These are phyloP conservation scores for Rossbeevera mucosa DNA, from an alignment of 768 basidiomycete species.

Conservation along the genomic window DNA sequence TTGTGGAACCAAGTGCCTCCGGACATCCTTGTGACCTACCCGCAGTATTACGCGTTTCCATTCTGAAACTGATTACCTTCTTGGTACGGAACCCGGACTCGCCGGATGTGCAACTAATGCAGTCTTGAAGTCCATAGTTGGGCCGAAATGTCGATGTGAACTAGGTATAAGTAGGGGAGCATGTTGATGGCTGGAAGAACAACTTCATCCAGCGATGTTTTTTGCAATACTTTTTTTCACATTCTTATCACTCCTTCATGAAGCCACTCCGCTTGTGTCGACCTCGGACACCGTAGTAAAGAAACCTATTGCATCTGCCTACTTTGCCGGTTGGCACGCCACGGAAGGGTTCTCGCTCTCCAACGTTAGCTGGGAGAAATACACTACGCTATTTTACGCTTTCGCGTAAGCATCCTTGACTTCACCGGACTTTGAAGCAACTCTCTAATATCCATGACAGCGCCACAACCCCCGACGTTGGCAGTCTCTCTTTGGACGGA, in stretches of 20 bases:
- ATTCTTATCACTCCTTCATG: background rate
- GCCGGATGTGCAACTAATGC: background rate
- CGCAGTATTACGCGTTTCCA: background rate
- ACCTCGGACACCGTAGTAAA: conserved; percentile 37
- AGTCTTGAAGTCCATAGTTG: background rate
- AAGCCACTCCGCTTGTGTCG: background rate
- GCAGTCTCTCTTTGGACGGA: conserved; percentile 28
- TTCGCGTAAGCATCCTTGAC: conserved; percentile 45
- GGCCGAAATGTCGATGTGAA: background rate
- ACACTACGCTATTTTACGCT: conserved; percentile 59
- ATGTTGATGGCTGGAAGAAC: background rate
- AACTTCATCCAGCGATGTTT: background rate
- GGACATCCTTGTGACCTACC: background rate
- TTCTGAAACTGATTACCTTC: background rate
- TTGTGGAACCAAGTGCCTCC: background rate
- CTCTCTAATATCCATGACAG: conserved; percentile 18
- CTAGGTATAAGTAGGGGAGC: background rate
- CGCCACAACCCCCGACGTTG: conserved; percentile 31
- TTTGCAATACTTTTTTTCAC: background rate
- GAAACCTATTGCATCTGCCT: conserved; percentile 42
- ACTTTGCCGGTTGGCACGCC: conserved; percentile 66
- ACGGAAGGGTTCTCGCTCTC: conserved; percentile 44
- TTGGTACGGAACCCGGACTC: background rate
- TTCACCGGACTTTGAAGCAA: background rate
- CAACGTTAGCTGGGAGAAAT: conserved; percentile 62